Evolutionary conservation across 768 basidiomycete species (phyloP), one percentile per base, ranked within the genome.

Genomic region (Naganishia kalamii): DNA sequence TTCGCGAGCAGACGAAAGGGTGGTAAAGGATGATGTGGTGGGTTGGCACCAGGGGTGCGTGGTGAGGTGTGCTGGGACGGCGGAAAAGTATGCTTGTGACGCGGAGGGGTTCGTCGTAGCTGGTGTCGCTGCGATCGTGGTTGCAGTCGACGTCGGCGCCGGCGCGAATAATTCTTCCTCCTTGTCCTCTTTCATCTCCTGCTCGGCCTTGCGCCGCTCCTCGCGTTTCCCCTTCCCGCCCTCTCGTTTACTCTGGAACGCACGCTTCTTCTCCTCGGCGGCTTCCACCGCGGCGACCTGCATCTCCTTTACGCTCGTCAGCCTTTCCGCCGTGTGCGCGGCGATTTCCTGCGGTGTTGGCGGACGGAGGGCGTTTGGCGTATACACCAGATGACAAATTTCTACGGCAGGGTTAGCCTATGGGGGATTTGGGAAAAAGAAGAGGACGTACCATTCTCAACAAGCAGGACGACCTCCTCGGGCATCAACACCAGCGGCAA

Each of bases 381-480:
- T 88, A 72, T 92, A 85, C 23, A 94, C 80, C 8, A 98, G 80
- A 27, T 87, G 81, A 3, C 89, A 92, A 15, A 88, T 78, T 33
- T 85, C 93, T 96, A 35, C 21, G 8, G 6, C 17, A 17, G 25
- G 37, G 37, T 40, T 40, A 40, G 37, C 37, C 29, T 12, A 46
- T n/a, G 17, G 29, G 17, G 21, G 41, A 3, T 3, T 40, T 12
- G 49, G 8, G 35, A 27, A 3, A 11, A 12, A 11, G 17, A 1
- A 17, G 3, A 17, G 25, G 25, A 50, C 82, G 59, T 65, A 91
- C 96, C 85, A 67, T 88, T 88, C 69, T 87, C 83, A 15, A 97
- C 84, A 6, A 98, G 85, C 33, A 93, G 81, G 12, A 89, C 90
- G 10, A 87, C 90, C 75, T 98, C 96, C 77, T 99, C 96, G 0